phyloP scores from a whole-genome alignment of 371 early-diverging fungal species.

The Blakeslea trispora region DNA sequence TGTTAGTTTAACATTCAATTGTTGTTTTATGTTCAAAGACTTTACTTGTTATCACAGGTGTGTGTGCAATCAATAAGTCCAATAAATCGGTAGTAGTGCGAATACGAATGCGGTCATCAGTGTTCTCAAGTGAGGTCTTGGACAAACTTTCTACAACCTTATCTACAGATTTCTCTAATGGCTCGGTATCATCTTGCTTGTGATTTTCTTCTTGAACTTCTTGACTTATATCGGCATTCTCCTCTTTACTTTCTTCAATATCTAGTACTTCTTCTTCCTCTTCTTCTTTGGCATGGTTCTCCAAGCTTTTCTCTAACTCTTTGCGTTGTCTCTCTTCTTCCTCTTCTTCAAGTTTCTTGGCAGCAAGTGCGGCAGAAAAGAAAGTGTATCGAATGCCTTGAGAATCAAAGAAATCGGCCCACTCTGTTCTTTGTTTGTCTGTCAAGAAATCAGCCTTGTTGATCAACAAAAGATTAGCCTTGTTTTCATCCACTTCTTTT shows the following conservation, averaged over 20 bases:
- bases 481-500: slow-evolving; percentile 81
- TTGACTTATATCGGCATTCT: slow-evolving; percentile 26
- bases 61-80: slow-evolving; percentile 45
- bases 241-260: slow-evolving; percentile 24
- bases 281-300: slow-evolving; percentile 14
- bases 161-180: slow-evolving; percentile 16
- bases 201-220: slow-evolving; percentile 27
- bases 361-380: slow-evolving; percentile 83
- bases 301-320: slow-evolving; percentile 38
- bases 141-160: slow-evolving; percentile 24
- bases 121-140: slow-evolving; percentile 19
- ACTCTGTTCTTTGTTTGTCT: slow-evolving; percentile 58
- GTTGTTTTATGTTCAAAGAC: not conserved
- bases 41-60: slow-evolving; percentile 30
- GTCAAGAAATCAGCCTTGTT: slow-evolving; percentile 99
- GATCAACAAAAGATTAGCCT: slow-evolving; percentile 85
- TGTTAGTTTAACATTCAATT: not conserved
- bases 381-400: slow-evolving; percentile 84
- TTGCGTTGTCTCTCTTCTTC: slow-evolving; percentile 36
- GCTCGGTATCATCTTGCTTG: slow-evolving; percentile 4
- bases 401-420: slow-evolving; percentile 90
- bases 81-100: slow-evolving; percentile 50
- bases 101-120: slow-evolving; percentile 48
- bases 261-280: slow-evolving; percentile 31
- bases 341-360: slow-evolving; percentile 58